Evolutionary conservation across 495 filamentous ascomycete genomes (phyloP), one percentile per base, ranked within the genome.

Genomic region (Bathelium albidoporum): DNA sequence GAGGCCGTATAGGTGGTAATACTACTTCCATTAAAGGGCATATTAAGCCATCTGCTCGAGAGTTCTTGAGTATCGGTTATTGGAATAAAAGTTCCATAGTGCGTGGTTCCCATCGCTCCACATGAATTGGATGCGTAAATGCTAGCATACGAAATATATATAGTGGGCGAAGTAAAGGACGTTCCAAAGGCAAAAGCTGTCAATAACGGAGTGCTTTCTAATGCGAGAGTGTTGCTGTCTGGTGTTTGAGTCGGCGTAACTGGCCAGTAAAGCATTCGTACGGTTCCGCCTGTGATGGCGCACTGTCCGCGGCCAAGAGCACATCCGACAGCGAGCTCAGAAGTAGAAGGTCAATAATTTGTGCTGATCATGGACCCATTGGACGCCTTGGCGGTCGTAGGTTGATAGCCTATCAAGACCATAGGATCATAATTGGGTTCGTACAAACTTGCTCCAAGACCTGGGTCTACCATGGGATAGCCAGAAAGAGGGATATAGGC

Each of bases 221-320:
- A 10, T 18, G 60, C 26, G 22, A n/a, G 11, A 49, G 34, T 52
- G 18, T 29, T 55, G 16, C 24, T 24, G 29, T 12, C 29, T 28
- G 49, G 22, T 26, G 49, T 55, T 41, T n/a, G n/a, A 11, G 34
- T 44, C 1, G 20, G 10, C 3, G n/a, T 5, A 20, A 26, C 34
- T 31, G 60, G 60, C 60, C 60, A 62, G 2, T 62, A 62, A 16
- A 62, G 10, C 20, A 62, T 18, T 18, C 44, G 34, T 18, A 62
- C 41, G 5, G 28, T 31, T 22, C 60, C 60, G 18, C 60, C 60
- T 10, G 60, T 62, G 18, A 62, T 32, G 5, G 34, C 60, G 24
- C 60, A 62, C 20, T 39, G 60, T n/a, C 36, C 60, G 26, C 60
- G 52, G 18, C 60, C 60, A 16, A 62, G 18, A 24, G 22, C 52